Evolutionary conservation across 306 rosid genomes (phyloP), one percentile per base, ranked within the genome.

Genomic region (Gleditsia sinensis): DNA sequence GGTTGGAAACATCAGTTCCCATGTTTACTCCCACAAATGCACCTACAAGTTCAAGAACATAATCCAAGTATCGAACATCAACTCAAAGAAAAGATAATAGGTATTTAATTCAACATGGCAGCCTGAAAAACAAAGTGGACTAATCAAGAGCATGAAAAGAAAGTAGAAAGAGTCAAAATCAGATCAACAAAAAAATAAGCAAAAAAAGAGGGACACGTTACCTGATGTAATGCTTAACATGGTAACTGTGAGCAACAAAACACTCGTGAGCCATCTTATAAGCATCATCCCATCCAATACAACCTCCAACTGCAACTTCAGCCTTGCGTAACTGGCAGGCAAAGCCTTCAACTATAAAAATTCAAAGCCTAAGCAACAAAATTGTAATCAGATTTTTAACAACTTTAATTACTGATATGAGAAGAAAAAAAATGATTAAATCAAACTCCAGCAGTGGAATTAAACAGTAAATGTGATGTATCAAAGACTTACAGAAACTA

Each of bases 1-100:
- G 85, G 72, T 84, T 83, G 8, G 97, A 79, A 40, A 89, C 88
- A 58, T 85, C 86, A 9, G 90, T 91, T 24, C 98, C 98, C 16
- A 94, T 86, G 81, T 91, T 91, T 50, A 94, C 80, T 61, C 98
- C 98, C 48, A 94, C 84, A 72, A 87, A 94, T 57, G 98, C 92
- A 85, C 98, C 98, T 94, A 69, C 80, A 82, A 80, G 36, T 78
- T 74, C 68, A 78, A 77, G 63, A 78, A 42, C 55, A 36, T 25
- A 25, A 75, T 60, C 56, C 56, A 60, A n/a, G n/a, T n/a, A n/a
- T n/a, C n/a, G n/a, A n/a, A 71, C 37, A 68, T 83, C 71, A 78
- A 67, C 75, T 59, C 23, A 76, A 10, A 50, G 62, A 77, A 78
- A 63, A 30, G 32, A 62, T 23, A 39, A 70, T 19, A 69, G 25